phyloP scores from a whole-genome alignment of 2,329 filamentous ascomycete genomes.

The Xylogone sp. region DNA sequence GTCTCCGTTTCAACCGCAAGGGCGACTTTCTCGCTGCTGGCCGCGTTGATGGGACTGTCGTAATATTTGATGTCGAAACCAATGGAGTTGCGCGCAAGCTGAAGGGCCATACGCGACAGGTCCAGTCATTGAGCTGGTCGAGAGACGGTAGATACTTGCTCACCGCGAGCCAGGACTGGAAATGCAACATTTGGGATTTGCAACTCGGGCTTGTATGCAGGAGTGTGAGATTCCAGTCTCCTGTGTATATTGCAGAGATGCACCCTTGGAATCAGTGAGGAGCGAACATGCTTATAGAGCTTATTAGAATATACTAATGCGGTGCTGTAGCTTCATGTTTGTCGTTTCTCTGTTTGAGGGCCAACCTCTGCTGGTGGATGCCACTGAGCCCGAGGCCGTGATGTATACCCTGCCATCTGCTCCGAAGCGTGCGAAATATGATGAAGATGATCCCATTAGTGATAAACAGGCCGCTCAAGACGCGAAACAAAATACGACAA shows the following conservation, averaged over 20 bases:
- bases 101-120: slow-evolving; percentile 86
- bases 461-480: slow-evolving; percentile 91
- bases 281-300: neutral
- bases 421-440: slow-evolving; percentile 68
- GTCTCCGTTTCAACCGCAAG: slow-evolving; percentile 83
- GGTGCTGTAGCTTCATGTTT: slow-evolving; percentile 65
- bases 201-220: slow-evolving; percentile 66
- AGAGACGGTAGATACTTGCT: slow-evolving; percentile 86
- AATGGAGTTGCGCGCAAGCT: slow-evolving; percentile 95
- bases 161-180: slow-evolving; percentile 93
- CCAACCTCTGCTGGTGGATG: slow-evolving; percentile 82
- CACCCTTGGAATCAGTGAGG: slow-evolving; percentile 84
- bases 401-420: slow-evolving; percentile 79
- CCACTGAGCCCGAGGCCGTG: slow-evolving; percentile 63
- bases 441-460: slow-evolving; percentile 64
- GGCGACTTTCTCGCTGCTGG: slow-evolving; percentile 95
- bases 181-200: slow-evolving; percentile 93
- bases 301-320: neutral
- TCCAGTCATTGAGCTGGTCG: slow-evolving; percentile 95
- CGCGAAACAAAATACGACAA: slow-evolving; percentile 91
- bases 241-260: slow-evolving; percentile 92
- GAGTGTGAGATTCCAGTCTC: slow-evolving; percentile 86
- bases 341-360: slow-evolving; percentile 93
- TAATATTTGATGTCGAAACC: slow-evolving; percentile 96
- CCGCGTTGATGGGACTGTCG: slow-evolving; percentile 88